Percentiles rank a stretch among this genome's conserved stretches.
Evolutionary conservation across 1,284 basidiomycete species (phyloP).

Genomic region (Heterobasidion annosum): DNA sequence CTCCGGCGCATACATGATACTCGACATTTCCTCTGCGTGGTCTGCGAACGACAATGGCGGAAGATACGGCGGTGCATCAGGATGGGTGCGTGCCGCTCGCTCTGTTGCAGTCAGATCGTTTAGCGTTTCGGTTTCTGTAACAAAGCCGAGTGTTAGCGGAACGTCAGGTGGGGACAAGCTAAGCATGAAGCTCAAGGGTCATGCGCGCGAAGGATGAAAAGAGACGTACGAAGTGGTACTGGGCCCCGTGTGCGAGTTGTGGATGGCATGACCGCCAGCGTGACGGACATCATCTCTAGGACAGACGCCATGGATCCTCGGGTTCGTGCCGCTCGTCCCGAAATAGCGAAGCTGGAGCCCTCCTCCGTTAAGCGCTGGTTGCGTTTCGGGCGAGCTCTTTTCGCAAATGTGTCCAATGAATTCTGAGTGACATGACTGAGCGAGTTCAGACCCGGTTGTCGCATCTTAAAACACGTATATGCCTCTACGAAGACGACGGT

Average conservation of each 20-base stretch:
- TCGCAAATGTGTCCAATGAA: constrained; percentile 44
- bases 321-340: constrained; percentile 29
- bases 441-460: constrained; percentile 34
- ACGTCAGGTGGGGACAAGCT: neutral
- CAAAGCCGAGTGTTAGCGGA: neutral
- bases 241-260: constrained; percentile 45
- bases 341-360: constrained; percentile 42
- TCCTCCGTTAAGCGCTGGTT: constrained; percentile 33
- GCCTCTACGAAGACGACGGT: constrained; percentile 50
- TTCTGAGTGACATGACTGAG: constrained; percentile 50
- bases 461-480: constrained; percentile 41
- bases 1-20: constrained; percentile 74
- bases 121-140: constrained; percentile 58
- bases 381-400: constrained; percentile 25
- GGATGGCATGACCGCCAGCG: constrained; percentile 62
- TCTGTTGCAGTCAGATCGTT: constrained; percentile 74
- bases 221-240: constrained; percentile 54
- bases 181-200: neutral
- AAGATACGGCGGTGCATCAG: constrained; percentile 67
- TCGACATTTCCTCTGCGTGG: constrained; percentile 66
- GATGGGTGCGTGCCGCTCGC: constrained; percentile 66
- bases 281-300: constrained; percentile 73
- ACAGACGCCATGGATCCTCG: constrained; percentile 69
- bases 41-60: constrained; percentile 61
- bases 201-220: neutral